phyloP scores from a whole-genome alignment of 1,139 yeast genomes.

The Saccharomyces pastorianus region DNA sequence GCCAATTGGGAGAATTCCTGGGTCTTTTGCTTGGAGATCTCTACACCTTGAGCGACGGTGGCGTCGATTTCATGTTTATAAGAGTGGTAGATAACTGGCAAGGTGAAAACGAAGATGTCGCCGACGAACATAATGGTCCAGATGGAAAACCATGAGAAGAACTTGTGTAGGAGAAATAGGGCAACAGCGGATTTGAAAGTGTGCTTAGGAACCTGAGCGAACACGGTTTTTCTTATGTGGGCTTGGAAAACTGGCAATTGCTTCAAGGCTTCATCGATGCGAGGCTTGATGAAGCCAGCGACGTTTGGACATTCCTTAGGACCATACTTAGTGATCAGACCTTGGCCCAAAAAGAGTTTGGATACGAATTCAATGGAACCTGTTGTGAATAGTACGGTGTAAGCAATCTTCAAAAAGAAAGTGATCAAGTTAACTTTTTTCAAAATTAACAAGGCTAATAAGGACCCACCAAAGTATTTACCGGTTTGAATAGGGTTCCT shows the following conservation, averaged over 20 bases:
- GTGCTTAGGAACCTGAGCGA: slow-evolving; percentile 35
- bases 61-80: slow-evolving; percentile 80
- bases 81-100: slow-evolving; percentile 65
- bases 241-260: slow-evolving; percentile 28
- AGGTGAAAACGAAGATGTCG: slow-evolving; percentile 59
- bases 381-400: slow-evolving; percentile 38
- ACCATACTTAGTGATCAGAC: slow-evolving; percentile 50
- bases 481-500: slow-evolving; percentile 72
- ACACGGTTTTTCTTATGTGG: slow-evolving; percentile 26
- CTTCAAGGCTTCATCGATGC: slow-evolving; percentile 24
- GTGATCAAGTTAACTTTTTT: slow-evolving; percentile 67
- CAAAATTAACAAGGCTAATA: slow-evolving; percentile 52
- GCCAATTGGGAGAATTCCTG: slow-evolving; percentile 45
- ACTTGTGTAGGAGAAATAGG: slow-evolving; percentile 56
- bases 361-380: slow-evolving; percentile 67
- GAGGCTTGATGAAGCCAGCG: slow-evolving; percentile 43
- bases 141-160: slow-evolving; percentile 71
- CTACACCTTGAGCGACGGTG: slow-evolving; percentile 49
- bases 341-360: slow-evolving; percentile 58
- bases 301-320: slow-evolving; percentile 29
- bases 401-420: slow-evolving; percentile 46
- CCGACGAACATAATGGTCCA: slow-evolving; percentile 55
- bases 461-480: slow-evolving; percentile 59
- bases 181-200: slow-evolving; percentile 68
- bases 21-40: slow-evolving; percentile 50